phyloP scores from a whole-genome alignment of 768 basidiomycete genomes.

The Lentinula sp. region DNA sequence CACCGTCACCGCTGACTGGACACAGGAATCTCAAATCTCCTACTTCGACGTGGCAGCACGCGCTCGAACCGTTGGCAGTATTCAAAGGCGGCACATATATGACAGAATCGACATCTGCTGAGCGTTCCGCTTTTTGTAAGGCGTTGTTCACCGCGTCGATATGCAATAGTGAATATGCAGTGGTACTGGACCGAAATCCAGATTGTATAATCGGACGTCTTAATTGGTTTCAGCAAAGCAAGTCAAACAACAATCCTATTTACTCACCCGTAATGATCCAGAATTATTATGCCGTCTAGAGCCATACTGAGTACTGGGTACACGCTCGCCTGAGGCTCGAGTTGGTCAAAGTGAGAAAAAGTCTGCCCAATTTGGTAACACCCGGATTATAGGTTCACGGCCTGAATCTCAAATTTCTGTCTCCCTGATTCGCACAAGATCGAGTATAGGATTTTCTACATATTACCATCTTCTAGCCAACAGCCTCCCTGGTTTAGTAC shows the following conservation, averaged over 20 bases:
- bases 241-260: neutral
- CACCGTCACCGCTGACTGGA: conserved; percentile 82
- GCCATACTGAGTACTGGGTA: conserved; percentile 48
- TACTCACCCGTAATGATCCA: conserved; percentile 67
- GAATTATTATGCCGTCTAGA: conserved; percentile 77
- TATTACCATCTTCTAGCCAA: too few species aligned
- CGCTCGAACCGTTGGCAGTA: conserved; percentile 47
- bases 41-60: conserved; percentile 76
- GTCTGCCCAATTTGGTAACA: neutral
- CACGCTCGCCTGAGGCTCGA: too few species aligned
- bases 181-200: conserved; percentile 72
- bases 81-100: conserved; percentile 55
- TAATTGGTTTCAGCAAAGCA: conserved; percentile 1
- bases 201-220: conserved; percentile 85
- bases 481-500: too few species aligned
- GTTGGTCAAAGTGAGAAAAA: neutral
- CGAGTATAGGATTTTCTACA: too few species aligned
- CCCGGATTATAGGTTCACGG: neutral
- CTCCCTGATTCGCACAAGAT: too few species aligned
- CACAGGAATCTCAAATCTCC: conserved; percentile 75
- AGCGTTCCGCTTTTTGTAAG: conserved; percentile 26
- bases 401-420: neutral
- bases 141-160: conserved; percentile 72
- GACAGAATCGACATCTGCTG: conserved; percentile 66
- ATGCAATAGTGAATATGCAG: conserved; percentile 79